phyloP scores from a whole-genome alignment of 2,329 filamentous ascomycete genomes.

The Pseudopyricularia cyperi region DNA sequence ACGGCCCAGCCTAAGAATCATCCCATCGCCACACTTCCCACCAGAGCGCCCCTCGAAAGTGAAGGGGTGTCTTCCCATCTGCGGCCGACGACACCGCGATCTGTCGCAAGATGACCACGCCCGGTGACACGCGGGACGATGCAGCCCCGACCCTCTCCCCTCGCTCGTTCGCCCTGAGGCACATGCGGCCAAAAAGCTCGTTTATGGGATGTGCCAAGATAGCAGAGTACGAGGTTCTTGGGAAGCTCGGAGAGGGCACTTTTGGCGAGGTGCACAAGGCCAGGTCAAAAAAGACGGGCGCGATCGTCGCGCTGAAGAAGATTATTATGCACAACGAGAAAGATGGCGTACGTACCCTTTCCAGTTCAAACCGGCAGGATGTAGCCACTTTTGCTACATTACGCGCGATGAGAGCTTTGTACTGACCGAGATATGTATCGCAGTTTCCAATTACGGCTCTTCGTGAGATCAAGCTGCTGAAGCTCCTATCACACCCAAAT shows the following conservation, averaged over 20 bases:
- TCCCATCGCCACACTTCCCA: background rate
- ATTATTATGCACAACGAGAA: conserved; percentile 99
- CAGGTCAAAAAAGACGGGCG: conserved; percentile 58
- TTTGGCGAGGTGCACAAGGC: conserved; percentile 97
- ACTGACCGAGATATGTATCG: conserved; percentile 4
- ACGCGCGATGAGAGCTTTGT: background rate
- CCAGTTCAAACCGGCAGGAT: background rate
- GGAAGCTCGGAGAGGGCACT: conserved; percentile 86
- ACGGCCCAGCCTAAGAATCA: background rate
- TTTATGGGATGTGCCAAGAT: conserved; percentile 82
- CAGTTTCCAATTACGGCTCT: conserved; percentile 95
- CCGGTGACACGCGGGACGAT: background rate
- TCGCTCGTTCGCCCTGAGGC: conserved; percentile 40
- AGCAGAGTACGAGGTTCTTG: conserved; percentile 63
- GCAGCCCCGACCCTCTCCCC: conserved; percentile 27
- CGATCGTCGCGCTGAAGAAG: conserved; percentile 84
- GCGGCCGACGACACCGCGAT: background rate
- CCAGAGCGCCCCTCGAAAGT: background rate
- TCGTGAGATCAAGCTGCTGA: conserved; percentile 93
- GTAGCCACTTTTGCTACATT: conserved; percentile 1
- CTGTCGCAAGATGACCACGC: background rate
- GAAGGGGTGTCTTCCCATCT: background rate
- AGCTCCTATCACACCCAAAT: conserved; percentile 85
- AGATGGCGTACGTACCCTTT: conserved; percentile 55
- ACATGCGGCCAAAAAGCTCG: conserved; percentile 40